Evolutionary conservation across 2,329 filamentous ascomycete genomes (phyloP), one percentile per base, ranked within the genome.

Genomic region (Neonectria sp.): DNA sequence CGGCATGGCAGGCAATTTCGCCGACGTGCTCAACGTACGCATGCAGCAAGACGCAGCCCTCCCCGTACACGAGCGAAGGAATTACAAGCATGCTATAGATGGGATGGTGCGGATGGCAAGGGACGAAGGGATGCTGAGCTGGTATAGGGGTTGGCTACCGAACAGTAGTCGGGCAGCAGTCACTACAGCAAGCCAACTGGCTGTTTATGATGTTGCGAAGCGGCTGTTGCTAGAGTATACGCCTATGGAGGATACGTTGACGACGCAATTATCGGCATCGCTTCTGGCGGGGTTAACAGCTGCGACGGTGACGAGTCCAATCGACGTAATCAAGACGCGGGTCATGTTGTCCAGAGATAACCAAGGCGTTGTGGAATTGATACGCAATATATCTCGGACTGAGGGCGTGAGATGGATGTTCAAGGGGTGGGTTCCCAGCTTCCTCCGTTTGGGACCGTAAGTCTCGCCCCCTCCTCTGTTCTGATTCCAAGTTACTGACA

Each of bases 11-110:
- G 96, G 96, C 71, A 98, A 98, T 82, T 95, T 95, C 3, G 95
- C 95, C 71, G 96, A 99, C 80, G 95, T 99, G 31, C 87, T 98
- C 76, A 99, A 99, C 82, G 96, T 99, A 55, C 93, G 96, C 72
- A 99, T 99, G 96, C 96, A 99, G 83, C 94, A 97, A 82, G 96
- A 91, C 77, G 91, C 93, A 2, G 90, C 94, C 0, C 89, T 97
- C 1, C 93, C 95, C 0, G 76, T 83, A 0, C 87, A 87, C 5
- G 85, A 96, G 76, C 90, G 94, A 52, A 89, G 95, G 61, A 96
- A 97, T 81, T 99, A 99, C 84, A 92, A 90, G 69, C 89, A 98
- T 80, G 96, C 95, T 3, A 80, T 98, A 53, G 91, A 98, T 78
- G 96, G 96, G 25, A 85, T 98, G 75, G 82, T 93, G 25, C 91